Conservation (phyloP, 208 protist genomes). For the Strigomonas galati region DNA sequence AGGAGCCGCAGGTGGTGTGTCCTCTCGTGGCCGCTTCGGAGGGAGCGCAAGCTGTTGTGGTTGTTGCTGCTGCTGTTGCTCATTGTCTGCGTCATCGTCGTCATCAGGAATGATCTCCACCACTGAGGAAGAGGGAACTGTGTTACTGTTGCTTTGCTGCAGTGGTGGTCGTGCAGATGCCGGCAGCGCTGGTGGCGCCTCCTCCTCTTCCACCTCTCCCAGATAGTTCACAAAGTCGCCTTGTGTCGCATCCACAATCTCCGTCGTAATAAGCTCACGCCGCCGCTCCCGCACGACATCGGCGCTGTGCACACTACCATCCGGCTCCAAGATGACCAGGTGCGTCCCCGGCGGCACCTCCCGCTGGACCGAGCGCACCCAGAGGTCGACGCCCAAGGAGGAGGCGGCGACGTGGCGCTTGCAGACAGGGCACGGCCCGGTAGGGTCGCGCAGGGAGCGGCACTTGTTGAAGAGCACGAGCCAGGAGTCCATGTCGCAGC, state of each 20-base stretch:
- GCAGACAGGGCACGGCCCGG: conserved; percentile 82
- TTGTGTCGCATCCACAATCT: conserved; percentile 65
- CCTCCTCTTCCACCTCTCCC: conserved; percentile 43
- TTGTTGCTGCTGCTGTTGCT: background rate
- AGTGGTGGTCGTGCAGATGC: background rate
- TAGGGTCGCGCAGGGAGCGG: conserved; percentile 80
- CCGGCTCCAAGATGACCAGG: conserved; percentile 68
- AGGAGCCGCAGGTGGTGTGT: background rate
- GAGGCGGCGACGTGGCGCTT: conserved; percentile 70
- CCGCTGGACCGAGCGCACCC: conserved; percentile 68
- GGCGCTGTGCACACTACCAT: conserved; percentile 72
- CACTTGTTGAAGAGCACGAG: conserved; percentile 73
- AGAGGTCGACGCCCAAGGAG: conserved; percentile 78
- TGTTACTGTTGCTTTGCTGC: too few relatives aligned
- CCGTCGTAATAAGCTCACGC: conserved; percentile 51
- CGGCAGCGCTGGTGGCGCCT: conserved; percentile 14
- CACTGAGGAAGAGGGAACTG: background rate
- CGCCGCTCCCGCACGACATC: conserved; percentile 62
- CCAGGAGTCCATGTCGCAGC: conserved; percentile 90
- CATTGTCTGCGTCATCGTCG: background rate
- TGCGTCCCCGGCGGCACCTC: conserved; percentile 77
- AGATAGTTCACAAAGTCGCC: conserved; percentile 54
- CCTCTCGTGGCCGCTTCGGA: background rate
- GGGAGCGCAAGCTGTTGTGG: too few relatives aligned
- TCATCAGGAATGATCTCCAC: conserved; percentile 20